Percentiles rank a stretch among this genome's conserved stretches.
Conservation (phyloP, 2,329 filamentous ascomycete species). For the Graphiopsis chlorocephala region DNA sequence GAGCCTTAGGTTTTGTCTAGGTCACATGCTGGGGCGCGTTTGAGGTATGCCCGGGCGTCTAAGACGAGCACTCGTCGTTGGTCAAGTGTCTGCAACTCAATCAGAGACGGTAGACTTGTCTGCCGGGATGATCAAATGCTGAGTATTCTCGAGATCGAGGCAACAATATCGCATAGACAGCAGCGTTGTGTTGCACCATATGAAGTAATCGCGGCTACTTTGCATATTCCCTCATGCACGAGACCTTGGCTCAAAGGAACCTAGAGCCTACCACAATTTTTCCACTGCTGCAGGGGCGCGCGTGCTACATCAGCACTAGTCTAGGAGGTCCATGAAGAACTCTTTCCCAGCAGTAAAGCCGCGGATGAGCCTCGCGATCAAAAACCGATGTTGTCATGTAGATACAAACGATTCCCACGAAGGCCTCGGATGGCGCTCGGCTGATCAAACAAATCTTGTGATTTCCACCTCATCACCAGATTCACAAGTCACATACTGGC, state of each 20-base stretch:
- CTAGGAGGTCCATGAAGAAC: neutral
- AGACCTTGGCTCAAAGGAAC: neutral
- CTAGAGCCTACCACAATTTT: neutral
- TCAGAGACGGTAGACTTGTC: neutral
- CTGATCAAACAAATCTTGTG: neutral
- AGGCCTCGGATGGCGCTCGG: neutral
- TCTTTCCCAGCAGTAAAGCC: neutral
- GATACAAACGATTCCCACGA: neutral
- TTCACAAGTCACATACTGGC: neutral
- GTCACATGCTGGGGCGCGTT: too few species aligned
- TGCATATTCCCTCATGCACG: neutral
- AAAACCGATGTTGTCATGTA: neutral
- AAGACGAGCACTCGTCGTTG: neutral
- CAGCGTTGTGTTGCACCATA: neutral
- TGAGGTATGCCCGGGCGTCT: too few species aligned
- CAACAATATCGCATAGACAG: neutral
- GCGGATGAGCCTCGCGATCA: neutral
- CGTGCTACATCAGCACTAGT: neutral
- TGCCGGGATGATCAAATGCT: neutral
- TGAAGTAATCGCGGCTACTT: neutral
- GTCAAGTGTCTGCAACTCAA: neutral
- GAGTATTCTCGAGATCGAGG: neutral
- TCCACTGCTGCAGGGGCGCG: neutral
- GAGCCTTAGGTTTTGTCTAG: neutral
- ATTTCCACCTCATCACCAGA: neutral